A percentile compares a stretch with the other conserved stretches of the same genome.
Evolutionary conservation across 495 filamentous ascomycete species (phyloP).

Genomic region (Sabuloglossum arenarium): DNA sequence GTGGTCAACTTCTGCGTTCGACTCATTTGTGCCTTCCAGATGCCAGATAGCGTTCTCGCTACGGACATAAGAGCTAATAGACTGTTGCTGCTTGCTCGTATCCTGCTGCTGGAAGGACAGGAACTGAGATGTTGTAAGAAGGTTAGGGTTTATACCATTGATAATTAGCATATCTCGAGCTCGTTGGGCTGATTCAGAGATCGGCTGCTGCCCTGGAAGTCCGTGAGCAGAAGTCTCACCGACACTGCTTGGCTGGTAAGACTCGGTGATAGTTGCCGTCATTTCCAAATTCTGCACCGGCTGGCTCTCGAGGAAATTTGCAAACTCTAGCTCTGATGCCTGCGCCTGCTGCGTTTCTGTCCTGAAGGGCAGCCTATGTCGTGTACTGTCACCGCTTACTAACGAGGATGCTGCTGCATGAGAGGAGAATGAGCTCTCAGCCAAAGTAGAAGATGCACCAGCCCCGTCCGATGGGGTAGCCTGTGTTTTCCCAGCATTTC

Average conservation of each 20-base stretch:
- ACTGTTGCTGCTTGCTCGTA: conserved; percentile 47
- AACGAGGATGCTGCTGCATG: neutral
- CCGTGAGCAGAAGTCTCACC: neutral
- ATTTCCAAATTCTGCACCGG: neutral
- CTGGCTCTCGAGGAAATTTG: neutral
- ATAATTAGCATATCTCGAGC: conserved; percentile 31
- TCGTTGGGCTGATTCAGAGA: neutral
- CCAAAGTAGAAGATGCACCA: neutral
- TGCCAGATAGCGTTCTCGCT: neutral
- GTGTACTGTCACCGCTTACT: neutral
- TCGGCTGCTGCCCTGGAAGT: neutral
- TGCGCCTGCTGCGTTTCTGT: neutral
- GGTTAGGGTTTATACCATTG: conserved; percentile 52
- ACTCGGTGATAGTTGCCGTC: neutral
- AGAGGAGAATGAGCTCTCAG: neutral
- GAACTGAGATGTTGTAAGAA: conserved; percentile 57
- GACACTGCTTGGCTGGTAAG: neutral
- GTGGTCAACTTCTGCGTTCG: neutral
- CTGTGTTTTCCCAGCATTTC: neutral
- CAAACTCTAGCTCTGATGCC: neutral
- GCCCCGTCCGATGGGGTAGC: neutral
- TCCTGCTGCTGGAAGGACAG: conserved; percentile 42
- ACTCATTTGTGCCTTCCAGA: too few relatives aligned
- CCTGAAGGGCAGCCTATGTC: neutral
- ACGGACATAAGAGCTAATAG: conserved; percentile 51